Conservation (phyloP, 495 filamentous ascomycete genomes). For the Xylaria venustula region DNA sequence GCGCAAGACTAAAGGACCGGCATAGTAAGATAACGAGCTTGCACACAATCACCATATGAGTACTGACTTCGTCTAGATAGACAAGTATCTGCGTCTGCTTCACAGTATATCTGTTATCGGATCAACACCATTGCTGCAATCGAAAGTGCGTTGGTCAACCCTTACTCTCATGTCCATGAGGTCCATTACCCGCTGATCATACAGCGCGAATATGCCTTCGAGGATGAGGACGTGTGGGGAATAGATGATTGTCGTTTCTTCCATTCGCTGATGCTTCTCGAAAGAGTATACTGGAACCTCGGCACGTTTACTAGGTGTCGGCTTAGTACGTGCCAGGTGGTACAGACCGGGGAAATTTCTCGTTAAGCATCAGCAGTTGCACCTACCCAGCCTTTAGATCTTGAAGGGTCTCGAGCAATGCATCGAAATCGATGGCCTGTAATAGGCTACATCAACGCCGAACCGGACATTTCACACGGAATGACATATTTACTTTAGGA, state of each 20-base stretch:
- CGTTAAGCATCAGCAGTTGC: neutral
- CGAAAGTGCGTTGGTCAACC: neutral
- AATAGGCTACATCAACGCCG: constrained; percentile 16
- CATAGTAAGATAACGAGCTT: neutral
- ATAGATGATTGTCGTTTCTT: constrained; percentile 82
- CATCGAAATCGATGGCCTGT: constrained; percentile 88
- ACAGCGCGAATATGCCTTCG: constrained; percentile 92
- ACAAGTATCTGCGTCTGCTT: constrained; percentile 93
- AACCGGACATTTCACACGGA: neutral
- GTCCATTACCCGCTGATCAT: constrained; percentile 82
- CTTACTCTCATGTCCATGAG: constrained; percentile 85
- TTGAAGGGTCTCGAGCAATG: constrained; percentile 72
- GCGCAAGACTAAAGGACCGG: constrained; percentile 61
- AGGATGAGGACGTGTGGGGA: constrained; percentile 94
- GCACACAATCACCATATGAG: neutral
- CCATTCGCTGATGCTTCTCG: constrained; percentile 78
- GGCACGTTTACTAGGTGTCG: constrained; percentile 68
- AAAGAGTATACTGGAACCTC: constrained; percentile 97
- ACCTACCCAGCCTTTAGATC: constrained; percentile 89
- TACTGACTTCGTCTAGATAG: constrained; percentile 82
- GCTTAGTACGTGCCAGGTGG: constrained; percentile 5
- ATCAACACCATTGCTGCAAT: constrained; percentile 14
- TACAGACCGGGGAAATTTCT: neutral
- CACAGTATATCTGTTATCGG: constrained; percentile 74
- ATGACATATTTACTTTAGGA: constrained; percentile 54